Base-by-base conservation (phyloP, 768 basidiomycete genomes). In the Boletus sensibilis region DNA sequence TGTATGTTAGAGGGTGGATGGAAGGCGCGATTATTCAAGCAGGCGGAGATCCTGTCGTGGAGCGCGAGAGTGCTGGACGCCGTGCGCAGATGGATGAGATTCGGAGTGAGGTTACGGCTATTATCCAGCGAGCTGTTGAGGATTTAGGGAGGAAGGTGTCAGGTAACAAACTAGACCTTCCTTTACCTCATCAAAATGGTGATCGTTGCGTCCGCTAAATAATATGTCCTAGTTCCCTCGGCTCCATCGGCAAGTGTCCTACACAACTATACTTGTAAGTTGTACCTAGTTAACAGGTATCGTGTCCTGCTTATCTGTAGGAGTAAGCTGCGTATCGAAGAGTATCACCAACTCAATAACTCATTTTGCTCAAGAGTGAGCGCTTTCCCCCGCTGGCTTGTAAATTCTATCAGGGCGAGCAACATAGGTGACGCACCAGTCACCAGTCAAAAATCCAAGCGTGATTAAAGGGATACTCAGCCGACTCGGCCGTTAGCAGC, bases 41-140 rank as follows among this genome's bases (percentile, higher is more conserved):
- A 21, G 53, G 52, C 18, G 58, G 52, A 33, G 42, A 48, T 41
- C 20, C 39, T 9, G 59, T 33, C 16, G 31, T 47, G 27, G 56
- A 58, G 2, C n/a, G 16, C 37, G 61, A 65, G 45, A 29, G 37
- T 23, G 42, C 23, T 6, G 52, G 37, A 35, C 48, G 31, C 47
- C 44, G 55, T 23, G 58, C 69, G 18, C 72, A 75, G 57, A 73
- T 78, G 37, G 63, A 72, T 13, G 55, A 60, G 38, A 67, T 83
- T 47, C 75, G 88, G 56, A 80, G 80, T 50, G 74, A 79, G 56
- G 74, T 90, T 25, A 85, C 84, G 4, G 75, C 76, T 16, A 62
- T 81, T 25, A 61, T 89, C 14, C 85, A 85, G 50, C 68, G 65
- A 45, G 75, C 75, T 31, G 84, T 86, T 10, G 78, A 85, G 67